A percentile compares a stretch with the other conserved stretches of the same genome.
Conservation (phyloP, 1,284 basidiomycete species). For the Phellopilus nigrolimitatus region DNA sequence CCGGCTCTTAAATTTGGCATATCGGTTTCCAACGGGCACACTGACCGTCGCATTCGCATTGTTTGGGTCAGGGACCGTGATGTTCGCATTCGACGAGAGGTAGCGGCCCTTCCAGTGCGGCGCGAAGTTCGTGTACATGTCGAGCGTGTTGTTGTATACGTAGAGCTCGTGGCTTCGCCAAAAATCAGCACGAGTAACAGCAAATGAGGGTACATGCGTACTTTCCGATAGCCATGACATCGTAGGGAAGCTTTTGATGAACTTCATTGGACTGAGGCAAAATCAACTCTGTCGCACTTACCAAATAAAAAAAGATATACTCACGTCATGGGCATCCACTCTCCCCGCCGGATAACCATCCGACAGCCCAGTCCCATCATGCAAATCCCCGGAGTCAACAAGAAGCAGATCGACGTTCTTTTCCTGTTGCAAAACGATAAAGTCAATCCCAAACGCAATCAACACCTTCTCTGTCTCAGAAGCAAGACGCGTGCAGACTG, state of each 20-base stretch:
- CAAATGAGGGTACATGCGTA: conserved; percentile 29
- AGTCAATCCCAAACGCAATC: neutral
- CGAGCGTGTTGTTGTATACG: conserved; percentile 67
- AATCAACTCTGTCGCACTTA: conserved; percentile 18
- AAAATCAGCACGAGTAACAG: neutral
- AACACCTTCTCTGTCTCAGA: too few relatives aligned
- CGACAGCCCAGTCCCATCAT: conserved; percentile 74
- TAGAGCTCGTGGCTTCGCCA: conserved; percentile 77
- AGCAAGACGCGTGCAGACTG: too few relatives aligned
- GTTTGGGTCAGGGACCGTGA: conserved; percentile 57
- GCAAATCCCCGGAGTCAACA: conserved; percentile 73
- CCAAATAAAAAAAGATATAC: neutral
- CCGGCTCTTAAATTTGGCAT: conserved; percentile 69
- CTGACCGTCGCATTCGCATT: conserved; percentile 34
- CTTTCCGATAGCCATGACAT: conserved; percentile 85
- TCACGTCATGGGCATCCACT: conserved; percentile 66
- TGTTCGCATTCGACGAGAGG: conserved; percentile 81
- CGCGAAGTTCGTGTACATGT: conserved; percentile 74
- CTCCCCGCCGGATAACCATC: conserved; percentile 71
- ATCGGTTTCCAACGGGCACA: conserved; percentile 65
- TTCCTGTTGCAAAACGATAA: conserved; percentile 33
- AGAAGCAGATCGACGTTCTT: conserved; percentile 67
- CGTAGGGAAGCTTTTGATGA: conserved; percentile 73
- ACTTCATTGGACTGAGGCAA: conserved; percentile 57
- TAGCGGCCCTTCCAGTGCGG: conserved; percentile 72